phyloP scores from a whole-genome alignment of 2,329 filamentous ascomycete genomes.

The Trichoderma cornu-damae region DNA sequence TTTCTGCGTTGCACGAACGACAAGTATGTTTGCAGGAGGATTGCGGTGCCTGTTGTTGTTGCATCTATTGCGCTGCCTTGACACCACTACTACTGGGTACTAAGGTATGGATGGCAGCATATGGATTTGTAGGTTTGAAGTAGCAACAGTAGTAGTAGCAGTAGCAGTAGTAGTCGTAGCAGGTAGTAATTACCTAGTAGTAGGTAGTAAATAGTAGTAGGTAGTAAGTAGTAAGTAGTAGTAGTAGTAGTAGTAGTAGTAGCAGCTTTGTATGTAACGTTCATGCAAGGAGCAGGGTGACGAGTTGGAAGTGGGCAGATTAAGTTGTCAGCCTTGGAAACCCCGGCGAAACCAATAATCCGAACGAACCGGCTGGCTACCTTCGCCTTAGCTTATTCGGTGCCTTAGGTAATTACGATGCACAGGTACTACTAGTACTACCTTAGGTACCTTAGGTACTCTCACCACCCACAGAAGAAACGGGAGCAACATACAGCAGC shows the following conservation, averaged over 20 bases:
- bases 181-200: too few species aligned
- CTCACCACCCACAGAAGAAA: too few species aligned
- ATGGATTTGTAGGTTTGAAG: too few species aligned
- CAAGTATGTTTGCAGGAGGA: not conserved
- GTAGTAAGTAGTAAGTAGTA: not conserved
- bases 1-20: constrained; percentile 2
- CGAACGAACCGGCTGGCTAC: too few species aligned
- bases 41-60: not conserved
- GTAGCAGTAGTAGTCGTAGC: too few species aligned
- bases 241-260: not conserved
- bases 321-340: not conserved
- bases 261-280: not conserved
- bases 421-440: too few species aligned
- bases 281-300: constrained; percentile 10
- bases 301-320: not conserved
- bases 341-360: not conserved
- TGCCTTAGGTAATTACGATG: too few species aligned
- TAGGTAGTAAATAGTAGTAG: not conserved
- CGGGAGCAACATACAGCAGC: too few species aligned
- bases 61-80: not conserved
- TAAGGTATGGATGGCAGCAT: too few species aligned
- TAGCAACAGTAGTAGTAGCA: too few species aligned
- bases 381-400: too few species aligned
- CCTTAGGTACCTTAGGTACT: too few species aligned
- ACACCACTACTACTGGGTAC: not conserved